A percentile compares a stretch with the other conserved stretches of the same genome.
Conservation (phyloP, 2,329 filamentous ascomycete species). For the Orbilia brochopaga region DNA sequence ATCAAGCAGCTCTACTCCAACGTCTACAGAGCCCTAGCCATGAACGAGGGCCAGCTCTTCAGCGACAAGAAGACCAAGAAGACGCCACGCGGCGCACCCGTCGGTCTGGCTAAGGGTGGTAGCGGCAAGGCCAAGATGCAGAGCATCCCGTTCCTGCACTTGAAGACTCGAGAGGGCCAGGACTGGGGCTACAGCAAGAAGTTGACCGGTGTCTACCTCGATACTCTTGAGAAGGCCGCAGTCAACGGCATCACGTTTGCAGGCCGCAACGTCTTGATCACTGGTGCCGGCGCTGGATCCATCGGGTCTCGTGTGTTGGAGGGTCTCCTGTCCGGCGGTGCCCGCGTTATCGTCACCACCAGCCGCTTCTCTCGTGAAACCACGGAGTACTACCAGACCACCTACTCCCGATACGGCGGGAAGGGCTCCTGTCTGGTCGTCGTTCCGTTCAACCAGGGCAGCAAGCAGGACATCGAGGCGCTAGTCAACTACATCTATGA, state of each 20-base stretch:
- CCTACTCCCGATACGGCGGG: constrained; percentile 93
- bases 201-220: constrained; percentile 88
- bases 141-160: constrained; percentile 95
- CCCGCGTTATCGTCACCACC: constrained; percentile 95
- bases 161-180: constrained; percentile 90
- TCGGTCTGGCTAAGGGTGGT: constrained; percentile 59
- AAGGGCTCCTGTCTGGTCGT: constrained; percentile 96
- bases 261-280: constrained; percentile 97
- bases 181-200: constrained; percentile 99
- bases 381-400: constrained; percentile 98
- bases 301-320: constrained; percentile 97
- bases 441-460: constrained; percentile 98
- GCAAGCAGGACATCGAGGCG: constrained; percentile 95
- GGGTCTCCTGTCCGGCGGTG: constrained; percentile 93
- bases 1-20: constrained; percentile 95
- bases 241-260: constrained; percentile 85
- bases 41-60: constrained; percentile 98
- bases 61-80: constrained; percentile 74
- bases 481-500: constrained; percentile 97
- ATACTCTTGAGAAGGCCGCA: constrained; percentile 87
- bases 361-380: constrained; percentile 96
- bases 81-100: constrained; percentile 62
- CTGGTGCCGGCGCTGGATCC: constrained; percentile 93
- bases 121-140: constrained; percentile 84
- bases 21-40: constrained; percentile 88